Base-by-base conservation (phyloP, 441 rosid species). In the Pelargonium hybrid region DNA sequence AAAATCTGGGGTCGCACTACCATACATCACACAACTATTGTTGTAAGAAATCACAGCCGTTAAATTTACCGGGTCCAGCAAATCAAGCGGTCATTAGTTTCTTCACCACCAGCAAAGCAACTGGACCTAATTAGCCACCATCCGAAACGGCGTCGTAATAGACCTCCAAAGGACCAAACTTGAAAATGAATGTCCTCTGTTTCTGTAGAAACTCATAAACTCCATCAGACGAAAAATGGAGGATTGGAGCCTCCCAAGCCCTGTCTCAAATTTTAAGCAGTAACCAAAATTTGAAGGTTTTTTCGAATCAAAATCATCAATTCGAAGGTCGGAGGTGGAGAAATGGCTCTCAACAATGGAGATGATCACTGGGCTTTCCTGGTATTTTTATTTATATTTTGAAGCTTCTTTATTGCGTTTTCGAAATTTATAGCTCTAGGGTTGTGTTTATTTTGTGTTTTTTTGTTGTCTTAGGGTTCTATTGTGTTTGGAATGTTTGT, bases 81-180 rank as follows among this genome's bases (percentile, higher is more conserved):
- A 5, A 50, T 50, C 57, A 29, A 50, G 7, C 57, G 57, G 34
- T 29, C 4, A 29, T 29, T 29, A 29, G 34, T 29, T n/a, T 50
- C 57, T n/a, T n/a, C n/a, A 50, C 57, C 57, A 50, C 57, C 57
- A 50, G 57, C 57, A 50, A 50, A 50, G 57, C 57, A 14, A 50
- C 34, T 11, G 57, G 18, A 50, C 57, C 57, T 50, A 50, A 50
- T 50, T 50, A 50, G 18, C 57, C n/a, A 15, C 57, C 57, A 8
- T 5, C 14, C 50, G 14, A 43, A 8, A 43, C 50, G 50, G 50
- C 50, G 50, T 7, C 50, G 50, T 43, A 43, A 13, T 8, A 50
- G 6, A 13, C 7, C 18, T 50, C 57, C 20, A 50, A n/a, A 50
- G n/a, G n/a, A n/a, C n/a, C n/a, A n/a, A n/a, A n/a, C 57, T n/a